Evolutionary conservation across 2,329 filamentous ascomycete species (phyloP).

Genomic region (Fusarium circinatum): DNA sequence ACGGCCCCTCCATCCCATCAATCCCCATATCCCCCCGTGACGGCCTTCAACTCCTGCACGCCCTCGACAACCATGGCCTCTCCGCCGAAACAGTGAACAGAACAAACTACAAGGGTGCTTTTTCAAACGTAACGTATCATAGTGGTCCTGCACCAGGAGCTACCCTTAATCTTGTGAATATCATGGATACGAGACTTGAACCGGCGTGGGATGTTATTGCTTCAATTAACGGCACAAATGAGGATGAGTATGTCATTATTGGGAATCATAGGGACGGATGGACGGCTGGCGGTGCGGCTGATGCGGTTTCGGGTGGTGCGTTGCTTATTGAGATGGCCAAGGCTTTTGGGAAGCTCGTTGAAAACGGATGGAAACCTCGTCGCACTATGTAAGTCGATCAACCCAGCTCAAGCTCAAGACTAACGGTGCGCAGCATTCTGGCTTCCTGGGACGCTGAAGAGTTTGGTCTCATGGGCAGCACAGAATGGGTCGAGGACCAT

Average conservation of each 20-base stretch:
- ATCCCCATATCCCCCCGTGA: constrained; percentile 30
- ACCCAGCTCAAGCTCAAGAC: rapidly evolving
- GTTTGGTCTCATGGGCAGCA: constrained; percentile 30
- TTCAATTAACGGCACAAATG: constrained; percentile 53
- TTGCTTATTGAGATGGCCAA: constrained; percentile 61
- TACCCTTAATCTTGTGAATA: constrained; percentile 5
- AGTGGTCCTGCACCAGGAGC: constrained; percentile 26
- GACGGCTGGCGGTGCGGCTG: constrained; percentile 63
- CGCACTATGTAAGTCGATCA: constrained; percentile 53
- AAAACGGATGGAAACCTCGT: constrained; percentile 61
- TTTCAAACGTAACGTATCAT: constrained; percentile 24
- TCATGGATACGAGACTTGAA: constrained; percentile 26
- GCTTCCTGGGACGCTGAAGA: constrained; percentile 31
- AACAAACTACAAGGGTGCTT: constrained; percentile 27
- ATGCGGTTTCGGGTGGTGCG: constrained; percentile 62
- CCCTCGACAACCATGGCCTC: constrained; percentile 12
- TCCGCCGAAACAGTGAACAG: constrained; percentile 14
- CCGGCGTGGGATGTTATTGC: constrained; percentile 51
- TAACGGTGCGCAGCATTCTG: constrained; percentile 3
- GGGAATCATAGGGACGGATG: constrained; percentile 66
- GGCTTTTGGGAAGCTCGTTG: constrained; percentile 58
- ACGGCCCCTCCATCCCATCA: constrained; percentile 27
- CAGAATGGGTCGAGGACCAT: constrained; percentile 29
- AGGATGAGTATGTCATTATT: constrained; percentile 56
- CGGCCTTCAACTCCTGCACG: constrained; percentile 12